phyloP scores from a whole-genome alignment of 2,329 filamentous ascomycete species.

The Aureobasidium sp. region DNA sequence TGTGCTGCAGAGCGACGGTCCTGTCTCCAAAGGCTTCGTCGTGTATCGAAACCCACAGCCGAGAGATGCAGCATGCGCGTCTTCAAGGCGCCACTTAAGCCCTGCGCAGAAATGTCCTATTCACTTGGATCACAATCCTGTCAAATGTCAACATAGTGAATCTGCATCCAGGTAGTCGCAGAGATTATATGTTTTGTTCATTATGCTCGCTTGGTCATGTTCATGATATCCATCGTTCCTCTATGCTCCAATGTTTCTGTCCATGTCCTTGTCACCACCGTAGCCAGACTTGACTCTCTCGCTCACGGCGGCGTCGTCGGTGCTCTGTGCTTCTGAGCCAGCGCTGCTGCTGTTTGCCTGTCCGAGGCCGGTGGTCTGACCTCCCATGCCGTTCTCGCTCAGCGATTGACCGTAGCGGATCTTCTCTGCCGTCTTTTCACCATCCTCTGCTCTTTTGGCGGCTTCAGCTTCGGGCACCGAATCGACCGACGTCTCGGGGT shows the following conservation, averaged over 20 bases:
- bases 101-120: neutral
- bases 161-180: too few species aligned
- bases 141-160: neutral
- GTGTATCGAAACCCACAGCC: neutral
- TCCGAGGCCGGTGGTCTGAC: conserved; percentile 40
- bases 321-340: conserved; percentile 28
- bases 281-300: conserved; percentile 47
- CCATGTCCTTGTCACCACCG: conserved; percentile 42
- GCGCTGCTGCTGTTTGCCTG: conserved; percentile 34
- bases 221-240: neutral
- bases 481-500: conserved; percentile 28
- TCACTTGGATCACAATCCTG: neutral
- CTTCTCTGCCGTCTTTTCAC: conserved; percentile 45
- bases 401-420: conserved; percentile 51
- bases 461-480: conserved; percentile 25
- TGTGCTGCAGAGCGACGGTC: neutral
- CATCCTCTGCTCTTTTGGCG: conserved; percentile 30
- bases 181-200: neutral
- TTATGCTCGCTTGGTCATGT: neutral
- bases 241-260: conserved; percentile 44
- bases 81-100: too few species aligned
- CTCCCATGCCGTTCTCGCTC: conserved; percentile 49
- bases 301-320: conserved; percentile 32
- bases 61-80: too few species aligned
- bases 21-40: neutral